Percentiles rank a stretch among this genome's conserved stretches.
phyloP scores from a whole-genome alignment of 176 grass and related monocot genomes.

The Microstegium vimineum region DNA sequence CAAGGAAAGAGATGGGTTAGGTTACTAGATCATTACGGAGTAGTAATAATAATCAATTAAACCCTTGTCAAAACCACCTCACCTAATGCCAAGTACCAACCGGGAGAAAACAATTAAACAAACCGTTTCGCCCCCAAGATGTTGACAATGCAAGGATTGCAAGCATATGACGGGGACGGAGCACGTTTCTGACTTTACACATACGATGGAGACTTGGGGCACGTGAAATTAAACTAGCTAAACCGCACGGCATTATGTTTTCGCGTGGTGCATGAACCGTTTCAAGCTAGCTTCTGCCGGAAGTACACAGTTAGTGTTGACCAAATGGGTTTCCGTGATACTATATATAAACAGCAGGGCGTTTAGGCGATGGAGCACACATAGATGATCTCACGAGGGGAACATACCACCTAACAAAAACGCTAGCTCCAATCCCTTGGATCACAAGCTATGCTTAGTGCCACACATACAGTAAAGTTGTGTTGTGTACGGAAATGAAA shows the following conservation, averaged over 20 bases:
- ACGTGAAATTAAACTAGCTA: neutral
- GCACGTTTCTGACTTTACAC: constrained; percentile 21
- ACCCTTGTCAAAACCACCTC: constrained; percentile 19
- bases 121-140: constrained; percentile 18
- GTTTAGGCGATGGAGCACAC: neutral
- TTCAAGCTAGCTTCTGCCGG: neutral
- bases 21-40: neutral
- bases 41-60: neutral
- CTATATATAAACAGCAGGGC: neutral
- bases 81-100: constrained; percentile 16
- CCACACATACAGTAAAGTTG: too few species aligned
- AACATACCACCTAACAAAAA: neutral
- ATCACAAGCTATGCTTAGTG: neutral
- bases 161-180: neutral
- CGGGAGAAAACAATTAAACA: neutral
- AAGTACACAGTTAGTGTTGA: neutral
- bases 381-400: neutral
- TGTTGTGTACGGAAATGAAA: too few species aligned
- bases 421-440: neutral
- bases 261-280: neutral
- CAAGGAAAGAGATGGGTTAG: neutral
- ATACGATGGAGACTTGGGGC: neutral
- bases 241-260: neutral
- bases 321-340: neutral
- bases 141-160: constrained; percentile 20